Evolutionary conservation across 2,329 filamentous ascomycete species (phyloP).

Genomic region (Aspergillus fijiensis): DNA sequence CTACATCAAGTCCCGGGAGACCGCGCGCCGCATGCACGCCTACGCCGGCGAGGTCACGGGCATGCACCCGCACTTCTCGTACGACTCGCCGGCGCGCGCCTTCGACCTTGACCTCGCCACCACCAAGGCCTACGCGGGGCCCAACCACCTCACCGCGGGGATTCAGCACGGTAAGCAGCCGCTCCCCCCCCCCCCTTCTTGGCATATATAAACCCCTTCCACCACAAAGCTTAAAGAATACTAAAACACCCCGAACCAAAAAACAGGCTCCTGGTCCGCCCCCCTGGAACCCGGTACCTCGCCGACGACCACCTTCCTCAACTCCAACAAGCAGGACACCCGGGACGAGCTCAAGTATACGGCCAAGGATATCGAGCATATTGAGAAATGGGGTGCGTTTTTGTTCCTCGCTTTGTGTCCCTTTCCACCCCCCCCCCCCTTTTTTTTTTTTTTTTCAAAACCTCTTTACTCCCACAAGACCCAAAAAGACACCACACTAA

Average conservation of each 20-base stretch:
- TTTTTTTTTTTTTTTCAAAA: too few relatives aligned
- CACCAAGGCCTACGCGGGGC: slow-evolving; percentile 72
- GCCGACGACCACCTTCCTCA: slow-evolving; percentile 54
- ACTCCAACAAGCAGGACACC: slow-evolving; percentile 62
- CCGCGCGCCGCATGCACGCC: slow-evolving; percentile 72
- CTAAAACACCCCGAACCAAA: neutral
- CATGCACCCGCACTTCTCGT: slow-evolving; percentile 71
- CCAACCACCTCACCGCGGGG: slow-evolving; percentile 68
- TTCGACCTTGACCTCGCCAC: slow-evolving; percentile 73
- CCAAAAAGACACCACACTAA: neutral
- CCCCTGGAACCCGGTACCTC: slow-evolving; percentile 58
- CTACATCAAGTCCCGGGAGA: slow-evolving; percentile 80
- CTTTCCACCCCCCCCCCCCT: too few relatives aligned
- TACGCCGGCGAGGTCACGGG: slow-evolving; percentile 70
- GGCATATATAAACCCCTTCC: too few relatives aligned
- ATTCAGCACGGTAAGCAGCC: slow-evolving; percentile 64
- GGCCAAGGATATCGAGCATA: slow-evolving; percentile 53
- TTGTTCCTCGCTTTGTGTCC: neutral
- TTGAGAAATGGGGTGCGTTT: slow-evolving; percentile 60
- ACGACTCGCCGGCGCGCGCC: slow-evolving; percentile 66
- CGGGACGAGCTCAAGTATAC: slow-evolving; percentile 66
- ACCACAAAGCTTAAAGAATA: neutral
- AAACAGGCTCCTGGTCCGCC: slow-evolving; percentile 59
- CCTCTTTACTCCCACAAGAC: neutral
- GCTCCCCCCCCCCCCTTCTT: too few relatives aligned